Evolutionary conservation across 73 alveolate species (phyloP), one percentile per base, ranked within the genome.

Genomic region (Paraurostyla sp.): DNA sequence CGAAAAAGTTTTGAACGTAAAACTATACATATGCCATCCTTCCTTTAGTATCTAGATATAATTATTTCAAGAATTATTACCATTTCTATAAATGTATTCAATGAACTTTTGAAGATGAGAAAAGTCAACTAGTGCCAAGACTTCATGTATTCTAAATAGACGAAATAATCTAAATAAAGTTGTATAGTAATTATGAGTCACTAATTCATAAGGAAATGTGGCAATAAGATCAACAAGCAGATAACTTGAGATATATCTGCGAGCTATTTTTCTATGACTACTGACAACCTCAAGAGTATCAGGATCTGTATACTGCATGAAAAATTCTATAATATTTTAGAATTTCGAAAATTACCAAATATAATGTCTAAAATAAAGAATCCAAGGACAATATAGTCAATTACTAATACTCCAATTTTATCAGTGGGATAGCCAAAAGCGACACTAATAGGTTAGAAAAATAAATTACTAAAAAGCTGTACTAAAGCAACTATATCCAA

Each of bases 161-260:
- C 99, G 90, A 80, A 93, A 59, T 80, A 96, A 85, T 87, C 92
- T 93, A 42, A 88, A 73, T 42, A 81, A 80, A 38, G 90, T 48
- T 15, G 84, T 62, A 46, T 82, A 73, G 68, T 93, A 80, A 33
- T 81, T 76, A 15, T 35, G 23, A 27, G 95, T 54, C 42, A 96
- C 84, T 23, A 83, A 85, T 52, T 92, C 95, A 80, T 87, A 96
- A n/a, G 99, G 99, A 33, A 93, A 93, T 52, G 94, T 92, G 15
- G 99, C 93, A 29, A 92, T 69, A 73, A 96, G 84, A 86, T 96
- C 99, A 27, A 96, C 69, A 27, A 95, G 73, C 89, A 96, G 93
- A 97, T 43, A 75, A 30, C 84, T 71, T 81, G 23, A n/a, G 33
- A 96, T 63, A 71, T 96, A 96, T 60, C 91, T 89, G 78, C 56